A percentile compares a stretch with the other conserved stretches of the same genome.
phyloP scores from a whole-genome alignment of 768 basidiomycete species.

The Phanerochaete sordida region DNA sequence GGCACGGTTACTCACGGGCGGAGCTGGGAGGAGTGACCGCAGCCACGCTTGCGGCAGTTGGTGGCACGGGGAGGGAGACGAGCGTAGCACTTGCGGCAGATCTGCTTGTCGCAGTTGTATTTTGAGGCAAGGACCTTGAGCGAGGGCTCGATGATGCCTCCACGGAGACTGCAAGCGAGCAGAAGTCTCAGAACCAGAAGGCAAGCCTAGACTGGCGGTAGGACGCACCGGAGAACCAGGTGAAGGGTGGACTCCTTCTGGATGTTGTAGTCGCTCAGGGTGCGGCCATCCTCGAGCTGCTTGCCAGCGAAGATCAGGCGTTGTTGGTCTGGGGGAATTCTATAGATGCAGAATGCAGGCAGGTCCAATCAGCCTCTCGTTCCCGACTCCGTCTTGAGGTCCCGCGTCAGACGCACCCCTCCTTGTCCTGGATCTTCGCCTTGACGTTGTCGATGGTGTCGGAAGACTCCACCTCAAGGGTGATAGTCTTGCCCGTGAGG shows the following conservation, averaged over 20 bases:
- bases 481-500: slow-evolving; percentile 96
- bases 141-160: slow-evolving; percentile 99
- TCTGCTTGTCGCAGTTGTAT: slow-evolving; percentile 99
- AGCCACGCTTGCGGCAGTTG: slow-evolving; percentile 96
- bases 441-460: slow-evolving; percentile 98
- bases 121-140: slow-evolving; percentile 95
- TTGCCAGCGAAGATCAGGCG: slow-evolving; percentile 97
- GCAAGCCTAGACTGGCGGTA: not conserved
- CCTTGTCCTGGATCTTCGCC: slow-evolving; percentile 77
- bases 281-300: slow-evolving; percentile 98
- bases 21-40: slow-evolving; percentile 89
- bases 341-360: slow-evolving; percentile 22
- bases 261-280: slow-evolving; percentile 95
- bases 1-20: slow-evolving; percentile 63
- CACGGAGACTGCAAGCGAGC: slow-evolving; percentile 69
- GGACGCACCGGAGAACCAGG: slow-evolving; percentile 86
- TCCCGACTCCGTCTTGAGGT: not conserved
- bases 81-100: slow-evolving; percentile 99
- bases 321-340: slow-evolving; percentile 94
- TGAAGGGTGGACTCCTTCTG: slow-evolving; percentile 98
- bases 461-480: slow-evolving; percentile 96
- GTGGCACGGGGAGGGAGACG: slow-evolving; percentile 98
- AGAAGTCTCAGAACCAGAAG: slow-evolving; percentile 7
- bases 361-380: slow-evolving; percentile 6
- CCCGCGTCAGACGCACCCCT: slow-evolving; percentile 43